These are phyloP conservation scores for Fomitopsis schrenkii DNA, from an alignment of 1,284 basidiomycete genomes.

Conservation along the genomic window DNA sequence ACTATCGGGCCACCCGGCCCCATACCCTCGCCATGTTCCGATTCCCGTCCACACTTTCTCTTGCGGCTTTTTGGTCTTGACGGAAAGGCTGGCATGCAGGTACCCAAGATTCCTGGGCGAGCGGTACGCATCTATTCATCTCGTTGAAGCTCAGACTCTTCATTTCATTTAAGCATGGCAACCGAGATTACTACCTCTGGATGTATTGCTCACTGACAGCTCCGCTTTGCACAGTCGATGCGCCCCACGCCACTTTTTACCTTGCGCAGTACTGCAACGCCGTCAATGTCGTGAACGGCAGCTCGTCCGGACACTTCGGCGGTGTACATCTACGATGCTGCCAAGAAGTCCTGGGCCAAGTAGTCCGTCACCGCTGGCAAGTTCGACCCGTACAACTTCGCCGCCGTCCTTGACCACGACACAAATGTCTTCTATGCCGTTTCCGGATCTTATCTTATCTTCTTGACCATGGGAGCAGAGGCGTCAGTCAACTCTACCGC, in stretches of 20 bases:
- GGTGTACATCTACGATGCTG: constrained; percentile 67
- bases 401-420: constrained; percentile 81
- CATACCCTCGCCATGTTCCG: constrained; percentile 30
- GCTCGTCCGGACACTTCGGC: constrained; percentile 59
- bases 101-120: constrained; percentile 57
- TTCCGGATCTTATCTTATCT: constrained; percentile 55
- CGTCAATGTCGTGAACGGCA: constrained; percentile 77
- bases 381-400: constrained; percentile 54
- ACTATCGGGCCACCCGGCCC: neutral
- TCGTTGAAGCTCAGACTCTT: neutral
- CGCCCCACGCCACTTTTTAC: constrained; percentile 64
- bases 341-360: constrained; percentile 60
- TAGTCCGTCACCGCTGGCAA: constrained; percentile 46
- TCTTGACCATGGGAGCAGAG: constrained; percentile 62
- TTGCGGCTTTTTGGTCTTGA: constrained; percentile 60
- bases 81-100: constrained; percentile 76
- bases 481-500: constrained; percentile 53
- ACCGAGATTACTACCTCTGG: neutral
- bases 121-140: constrained; percentile 35
- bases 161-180: neutral
- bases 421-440: constrained; percentile 80
- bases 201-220: neutral
- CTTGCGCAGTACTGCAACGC: constrained; percentile 74
- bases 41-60: constrained; percentile 50
- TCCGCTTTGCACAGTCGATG: constrained; percentile 48